Evolutionary conservation across 2,329 filamentous ascomycete genomes (phyloP), one percentile per base, ranked within the genome.

Genomic region (Fusarium neocosmosporiellum): DNA sequence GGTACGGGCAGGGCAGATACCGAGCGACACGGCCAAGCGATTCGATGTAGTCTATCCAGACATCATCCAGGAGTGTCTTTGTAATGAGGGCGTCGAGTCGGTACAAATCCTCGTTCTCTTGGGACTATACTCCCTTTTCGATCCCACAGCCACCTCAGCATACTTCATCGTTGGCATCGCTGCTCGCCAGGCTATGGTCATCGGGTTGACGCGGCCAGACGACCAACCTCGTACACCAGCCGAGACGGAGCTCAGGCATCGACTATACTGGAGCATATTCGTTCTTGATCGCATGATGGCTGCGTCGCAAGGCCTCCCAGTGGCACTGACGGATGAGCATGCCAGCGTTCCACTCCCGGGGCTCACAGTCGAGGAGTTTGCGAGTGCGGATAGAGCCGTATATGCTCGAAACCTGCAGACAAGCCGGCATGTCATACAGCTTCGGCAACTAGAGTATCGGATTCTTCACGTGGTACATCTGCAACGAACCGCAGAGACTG

Each of bases 211-310:
- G 10, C 79, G 81, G 1, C 77, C 78, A 2, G 76, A 80, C 4
- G 79, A 81, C 20, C 73, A 79, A 16, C 63, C 73, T 2, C 69
- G 66, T 14, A 75, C 69, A 9, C 75, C 74, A 1, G 78, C 68
- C 53, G 80, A 80, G 27, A 77, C 73, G 18, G 81, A 80, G 69
- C 71, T 81, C 24, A 80, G 81, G 1, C 82, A 83, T 55, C 82
- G 84, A 1, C 76, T 86, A 1, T 84, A 81, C 65, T 86, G 84
- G 84, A 85, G 83, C 46, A 82, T 85, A 8, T 85, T 82, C 66
- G 82, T 84, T 2, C 75, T 86, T 2, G 84, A 86, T 64, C 80
- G 84, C 20, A 86, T 86, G 84, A 83, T 84, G 72, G 80, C 83
- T 16, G 77, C 81, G 2, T 84, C 83, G 0, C 78, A 81, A 5